These are phyloP conservation scores for Arthrobotrys musiformis DNA, from an alignment of 2,329 filamentous ascomycete species.

Conservation along the genomic window DNA sequence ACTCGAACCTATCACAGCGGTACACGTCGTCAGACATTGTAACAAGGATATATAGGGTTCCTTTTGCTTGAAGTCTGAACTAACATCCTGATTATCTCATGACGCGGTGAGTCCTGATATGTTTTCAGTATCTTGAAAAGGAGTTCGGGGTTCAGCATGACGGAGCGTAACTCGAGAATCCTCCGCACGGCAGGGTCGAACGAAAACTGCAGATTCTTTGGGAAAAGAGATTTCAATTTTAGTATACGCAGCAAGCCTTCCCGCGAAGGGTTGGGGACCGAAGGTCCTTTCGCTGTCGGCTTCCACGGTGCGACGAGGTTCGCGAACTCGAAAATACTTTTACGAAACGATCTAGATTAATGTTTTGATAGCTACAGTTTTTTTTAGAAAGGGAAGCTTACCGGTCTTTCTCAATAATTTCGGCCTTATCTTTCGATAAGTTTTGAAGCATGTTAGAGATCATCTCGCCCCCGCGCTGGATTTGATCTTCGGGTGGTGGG, in stretches of 20 bases:
- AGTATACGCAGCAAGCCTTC: conserved; percentile 14
- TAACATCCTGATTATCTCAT: conserved; percentile 17
- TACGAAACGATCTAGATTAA: no score
- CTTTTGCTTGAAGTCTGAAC: not conserved
- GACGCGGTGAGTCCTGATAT: conserved; percentile 21
- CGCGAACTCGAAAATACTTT: not conserved
- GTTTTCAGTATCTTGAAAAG: conserved; percentile 1
- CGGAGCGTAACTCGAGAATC: not conserved
- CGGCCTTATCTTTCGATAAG: not conserved
- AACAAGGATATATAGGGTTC: not conserved
- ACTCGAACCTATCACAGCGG: not conserved
- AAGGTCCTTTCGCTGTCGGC: not conserved
- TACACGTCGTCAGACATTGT: not conserved
- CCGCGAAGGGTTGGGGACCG: not conserved
- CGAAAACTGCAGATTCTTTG: conserved; percentile 24
- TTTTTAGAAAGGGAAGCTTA: not conserved
- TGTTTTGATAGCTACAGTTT: not conserved
- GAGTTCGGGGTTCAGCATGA: not conserved
- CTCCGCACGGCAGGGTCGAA: conserved; percentile 1
- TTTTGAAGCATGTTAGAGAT: conserved; percentile 3
- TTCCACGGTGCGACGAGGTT: not conserved
- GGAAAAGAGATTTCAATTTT: conserved; percentile 29
- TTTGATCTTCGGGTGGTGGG: conserved; percentile 21
- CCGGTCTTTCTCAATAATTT: not conserved
- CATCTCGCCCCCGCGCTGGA: conserved; percentile 24